Base-by-base conservation (phyloP, 1,284 basidiomycete species). In the Anthracocystis panici-leucophaei region DNA sequence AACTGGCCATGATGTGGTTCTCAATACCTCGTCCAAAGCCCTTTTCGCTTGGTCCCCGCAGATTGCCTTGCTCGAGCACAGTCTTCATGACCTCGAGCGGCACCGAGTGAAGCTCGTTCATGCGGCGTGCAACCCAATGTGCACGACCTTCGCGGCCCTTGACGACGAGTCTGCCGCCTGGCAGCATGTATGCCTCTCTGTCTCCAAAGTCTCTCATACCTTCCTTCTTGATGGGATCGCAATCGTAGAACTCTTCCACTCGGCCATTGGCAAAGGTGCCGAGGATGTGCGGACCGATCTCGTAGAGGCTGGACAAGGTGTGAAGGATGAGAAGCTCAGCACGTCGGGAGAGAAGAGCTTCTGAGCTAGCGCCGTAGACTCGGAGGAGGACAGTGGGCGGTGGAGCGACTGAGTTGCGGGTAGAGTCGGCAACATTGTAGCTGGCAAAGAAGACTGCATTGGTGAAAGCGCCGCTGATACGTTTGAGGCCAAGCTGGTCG, bases 401-500 rank as follows among this genome's bases (percentile, higher is more conserved):
- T 20, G 57, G 35, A 20, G 49, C 7, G 21, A 27, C 2, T 5
- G n/a, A n/a, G 7, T 1, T 16, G 18, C 40, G 35, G 21, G 65
- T 42, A 9, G 52, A 14, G 5, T 57, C 55, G 14, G 56, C 11
- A 3, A 54, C 44, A 4, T 67, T 49, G 54, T 84, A 84, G 58
- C 78, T 77, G 11, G 82, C 83, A 50, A 84, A 84, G 66, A 83
- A 83, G 57, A 84, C 83, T 23, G 82, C 83, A 42, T 84, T 84
- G 21, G 82, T 80, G 38, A 83, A 69, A 5, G 82, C 82, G 23
- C 81, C 80, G 50, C 77, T 79, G 59, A 83, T 81, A 7, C 83
- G 79, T 52, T 80, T 81, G 31, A 83, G 60, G 4, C 57, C 61
- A 29, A 84, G 38, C 23, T 58, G 51, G 2, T 77, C 52, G 2